Evolutionary conservation across 2,329 filamentous ascomycete species (phyloP).

Genomic region (Leptographium flavum): DNA sequence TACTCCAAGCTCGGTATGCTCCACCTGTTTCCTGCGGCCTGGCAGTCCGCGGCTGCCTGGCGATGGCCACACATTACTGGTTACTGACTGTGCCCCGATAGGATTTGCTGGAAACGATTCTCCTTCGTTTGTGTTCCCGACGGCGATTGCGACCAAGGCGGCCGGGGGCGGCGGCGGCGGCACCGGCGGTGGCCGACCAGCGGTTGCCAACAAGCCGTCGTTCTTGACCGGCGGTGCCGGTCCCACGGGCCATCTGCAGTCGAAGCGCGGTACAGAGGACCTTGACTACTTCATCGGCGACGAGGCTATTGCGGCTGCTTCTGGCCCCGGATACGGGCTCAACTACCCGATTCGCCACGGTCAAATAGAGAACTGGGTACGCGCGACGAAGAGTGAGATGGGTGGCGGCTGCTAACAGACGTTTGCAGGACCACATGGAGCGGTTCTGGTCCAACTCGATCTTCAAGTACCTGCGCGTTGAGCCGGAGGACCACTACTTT

Average conservation of each 20-base stretch:
- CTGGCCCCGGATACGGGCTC: constrained; percentile 81
- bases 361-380: constrained; percentile 98
- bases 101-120: constrained; percentile 99
- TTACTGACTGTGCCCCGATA: constrained; percentile 21
- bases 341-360: constrained; percentile 97
- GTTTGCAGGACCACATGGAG: constrained; percentile 83
- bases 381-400: background rate
- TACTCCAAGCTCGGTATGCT: constrained; percentile 92
- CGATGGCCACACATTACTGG: background rate
- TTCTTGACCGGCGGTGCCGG: constrained; percentile 88
- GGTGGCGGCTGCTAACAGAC: no score
- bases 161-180: constrained; percentile 55
- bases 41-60: constrained; percentile 8
- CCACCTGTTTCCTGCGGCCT: constrained; percentile 10
- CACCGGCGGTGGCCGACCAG: constrained; percentile 74
- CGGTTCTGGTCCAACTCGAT: constrained; percentile 99
- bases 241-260: constrained; percentile 65
- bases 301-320: constrained; percentile 73
- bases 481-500: constrained; percentile 98
- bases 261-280: constrained; percentile 92
- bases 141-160: constrained; percentile 91
- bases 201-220: constrained; percentile 87
- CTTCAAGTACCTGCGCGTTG: constrained; percentile 97
- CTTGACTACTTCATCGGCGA: constrained; percentile 98
- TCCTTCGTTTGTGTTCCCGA: constrained; percentile 97